These are phyloP conservation scores for Cytospora piceae DNA, from an alignment of 2,329 filamentous ascomycete genomes.

Conservation along the genomic window DNA sequence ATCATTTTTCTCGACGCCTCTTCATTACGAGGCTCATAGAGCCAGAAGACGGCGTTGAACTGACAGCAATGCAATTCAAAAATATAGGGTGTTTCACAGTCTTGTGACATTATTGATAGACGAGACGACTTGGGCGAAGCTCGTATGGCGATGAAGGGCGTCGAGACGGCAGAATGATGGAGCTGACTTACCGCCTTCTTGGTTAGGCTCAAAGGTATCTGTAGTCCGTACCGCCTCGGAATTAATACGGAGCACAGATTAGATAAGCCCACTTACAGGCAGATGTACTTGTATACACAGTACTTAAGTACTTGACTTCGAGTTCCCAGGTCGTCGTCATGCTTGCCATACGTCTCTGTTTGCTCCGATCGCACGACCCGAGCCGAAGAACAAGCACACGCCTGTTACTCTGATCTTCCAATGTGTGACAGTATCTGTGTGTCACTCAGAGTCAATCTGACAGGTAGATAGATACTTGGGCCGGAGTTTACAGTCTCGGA, in stretches of 20 bases:
- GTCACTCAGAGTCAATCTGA: not conserved
- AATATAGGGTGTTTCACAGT: not conserved
- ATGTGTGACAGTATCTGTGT: not conserved
- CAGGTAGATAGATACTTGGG: not conserved
- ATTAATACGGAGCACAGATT: not conserved
- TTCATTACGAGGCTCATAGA: slow-evolving; percentile 10
- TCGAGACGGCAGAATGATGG: not conserved
- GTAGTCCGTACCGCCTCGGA: not conserved
- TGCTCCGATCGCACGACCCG: not conserved
- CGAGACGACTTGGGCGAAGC: not conserved
- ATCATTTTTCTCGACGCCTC: slow-evolving; percentile 17
- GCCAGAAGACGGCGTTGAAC: not conserved
- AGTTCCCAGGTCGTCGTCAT: too few species aligned
- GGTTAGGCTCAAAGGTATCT: not conserved
- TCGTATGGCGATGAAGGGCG: not conserved
- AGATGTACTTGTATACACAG: not conserved
- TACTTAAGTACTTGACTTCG: too few species aligned
- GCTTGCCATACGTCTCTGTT: not conserved
- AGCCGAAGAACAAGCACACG: slow-evolving; percentile 2
- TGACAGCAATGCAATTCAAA: not conserved
- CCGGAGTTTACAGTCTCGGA: not conserved
- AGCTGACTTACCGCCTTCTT: not conserved
- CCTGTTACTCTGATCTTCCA: slow-evolving; percentile 9
- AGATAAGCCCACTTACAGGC: not conserved
- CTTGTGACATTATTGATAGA: not conserved